Evolutionary conservation across 2,329 filamentous ascomycete genomes (phyloP).

Genomic region (Paraphoma chrysanthemicola): DNA sequence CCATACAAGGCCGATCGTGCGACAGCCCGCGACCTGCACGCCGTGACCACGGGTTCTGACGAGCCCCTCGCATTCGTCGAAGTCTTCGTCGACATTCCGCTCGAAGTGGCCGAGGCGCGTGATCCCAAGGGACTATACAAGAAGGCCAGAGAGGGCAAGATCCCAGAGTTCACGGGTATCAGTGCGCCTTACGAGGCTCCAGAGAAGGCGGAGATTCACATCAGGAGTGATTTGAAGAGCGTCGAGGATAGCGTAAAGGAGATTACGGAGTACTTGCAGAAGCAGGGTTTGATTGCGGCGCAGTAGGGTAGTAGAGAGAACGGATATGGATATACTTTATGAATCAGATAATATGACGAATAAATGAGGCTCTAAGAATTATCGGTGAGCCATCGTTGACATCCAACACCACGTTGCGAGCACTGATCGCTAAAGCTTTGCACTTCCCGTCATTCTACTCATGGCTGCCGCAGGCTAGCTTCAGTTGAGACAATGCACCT

Average conservation of each 20-base stretch:
- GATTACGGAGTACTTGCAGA: slow-evolving; percentile 81
- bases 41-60: slow-evolving; percentile 61
- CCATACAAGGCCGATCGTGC: slow-evolving; percentile 89
- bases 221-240: slow-evolving; percentile 79
- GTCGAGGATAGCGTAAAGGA: slow-evolving; percentile 88
- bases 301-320: slow-evolving; percentile 1
- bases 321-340: too few relatives aligned
- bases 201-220: slow-evolving; percentile 82
- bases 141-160: slow-evolving; percentile 91
- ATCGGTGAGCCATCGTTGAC: too few relatives aligned
- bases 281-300: slow-evolving; percentile 66
- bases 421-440: too few relatives aligned
- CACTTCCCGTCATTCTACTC: too few relatives aligned
- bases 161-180: slow-evolving; percentile 97
- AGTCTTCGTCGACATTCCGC: slow-evolving; percentile 88
- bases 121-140: slow-evolving; percentile 98
- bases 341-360: too few relatives aligned
- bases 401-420: too few relatives aligned
- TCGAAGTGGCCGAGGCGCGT: slow-evolving; percentile 90
- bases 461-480: too few relatives aligned
- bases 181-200: slow-evolving; percentile 95
- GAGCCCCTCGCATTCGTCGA: slow-evolving; percentile 85
- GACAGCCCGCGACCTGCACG: slow-evolving; percentile 81
- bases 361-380: too few relatives aligned
- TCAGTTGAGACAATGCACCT: too few relatives aligned